Conservation (phyloP, 768 basidiomycete species). For the Leccinum obscurum region DNA sequence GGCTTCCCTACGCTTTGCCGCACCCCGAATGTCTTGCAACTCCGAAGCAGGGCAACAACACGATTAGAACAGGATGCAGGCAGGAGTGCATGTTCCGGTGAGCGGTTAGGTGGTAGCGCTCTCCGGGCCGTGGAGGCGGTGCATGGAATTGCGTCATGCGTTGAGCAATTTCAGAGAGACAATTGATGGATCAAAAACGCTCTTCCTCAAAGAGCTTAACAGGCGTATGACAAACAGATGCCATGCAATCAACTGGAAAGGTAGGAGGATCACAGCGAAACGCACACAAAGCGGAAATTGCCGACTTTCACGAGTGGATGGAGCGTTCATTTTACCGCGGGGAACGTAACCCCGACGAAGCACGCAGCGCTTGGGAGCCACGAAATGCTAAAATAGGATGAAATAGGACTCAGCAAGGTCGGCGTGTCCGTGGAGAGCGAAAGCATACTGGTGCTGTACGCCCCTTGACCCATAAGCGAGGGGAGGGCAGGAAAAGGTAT, state of each 20-base stretch:
- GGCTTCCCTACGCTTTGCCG: conserved; percentile 29
- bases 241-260: conserved; percentile 13
- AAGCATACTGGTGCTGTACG: conserved; percentile 14
- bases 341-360: conserved; percentile 7
- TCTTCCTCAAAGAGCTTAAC: conserved; percentile 35
- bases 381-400: conserved; percentile 14
- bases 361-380: conserved; percentile 15
- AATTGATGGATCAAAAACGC: conserved; percentile 31
- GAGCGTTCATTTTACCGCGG: conserved; percentile 20
- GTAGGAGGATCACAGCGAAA: conserved; percentile 6
- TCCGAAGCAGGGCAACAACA: conserved; percentile 33
- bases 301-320: conserved; percentile 18
- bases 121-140: conserved; percentile 29
- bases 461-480: conserved; percentile 33
- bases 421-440: conserved; percentile 33
- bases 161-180: conserved; percentile 19
- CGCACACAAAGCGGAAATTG: conserved; percentile 28
- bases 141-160: conserved; percentile 27
- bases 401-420: conserved; percentile 15
- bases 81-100: conserved; percentile 31
- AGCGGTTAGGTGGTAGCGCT: conserved; percentile 28
- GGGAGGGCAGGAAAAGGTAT: conserved; percentile 31
- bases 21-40: conserved; percentile 31
- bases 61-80: conserved; percentile 33
- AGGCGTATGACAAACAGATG: conserved; percentile 18